phyloP scores from a whole-genome alignment of 2,329 filamentous ascomycete species.

The Aspergillus vadensis region DNA sequence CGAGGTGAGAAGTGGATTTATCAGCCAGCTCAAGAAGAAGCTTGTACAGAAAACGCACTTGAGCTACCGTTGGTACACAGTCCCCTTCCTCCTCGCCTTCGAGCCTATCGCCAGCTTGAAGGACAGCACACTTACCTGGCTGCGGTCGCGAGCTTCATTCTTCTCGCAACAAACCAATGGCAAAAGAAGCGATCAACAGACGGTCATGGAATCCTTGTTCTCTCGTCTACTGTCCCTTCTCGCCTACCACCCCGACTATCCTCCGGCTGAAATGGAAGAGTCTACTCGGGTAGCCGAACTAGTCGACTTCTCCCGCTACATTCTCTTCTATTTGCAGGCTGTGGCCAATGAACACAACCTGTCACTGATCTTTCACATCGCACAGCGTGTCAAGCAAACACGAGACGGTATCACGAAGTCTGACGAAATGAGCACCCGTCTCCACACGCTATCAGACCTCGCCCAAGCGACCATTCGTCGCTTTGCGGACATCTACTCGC shows the following conservation, averaged over 20 bases:
- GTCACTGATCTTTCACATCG: conserved; percentile 85
- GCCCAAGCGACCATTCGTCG: conserved; percentile 78
- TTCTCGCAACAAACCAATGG: conserved; percentile 54
- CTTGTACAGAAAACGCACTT: conserved; percentile 63
- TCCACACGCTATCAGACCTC: conserved; percentile 87
- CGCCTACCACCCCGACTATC: conserved; percentile 90
- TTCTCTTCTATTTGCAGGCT: conserved; percentile 82
- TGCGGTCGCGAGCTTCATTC: conserved; percentile 74
- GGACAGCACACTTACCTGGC: conserved; percentile 79
- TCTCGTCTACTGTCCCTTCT: conserved; percentile 82
- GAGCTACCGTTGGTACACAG: conserved; percentile 81
- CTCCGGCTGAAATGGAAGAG: conserved; percentile 39
- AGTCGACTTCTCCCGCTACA: conserved; percentile 80
- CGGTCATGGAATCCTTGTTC: conserved; percentile 77
- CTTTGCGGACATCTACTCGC: conserved; percentile 83
- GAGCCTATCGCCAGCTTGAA: conserved; percentile 77
- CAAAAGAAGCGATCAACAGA: conserved; percentile 51
- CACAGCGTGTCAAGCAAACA: conserved; percentile 89
- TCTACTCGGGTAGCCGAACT: conserved; percentile 60
- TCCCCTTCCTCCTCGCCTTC: conserved; percentile 87
- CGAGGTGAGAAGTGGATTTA: conserved; percentile 75
- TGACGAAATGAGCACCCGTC: conserved; percentile 46
- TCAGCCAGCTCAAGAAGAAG: conserved; percentile 80
- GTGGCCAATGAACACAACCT: conserved; percentile 86
- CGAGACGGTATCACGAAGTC: conserved; percentile 71